Conservation (phyloP, 78 protist species). For the Guillardia theta region DNA sequence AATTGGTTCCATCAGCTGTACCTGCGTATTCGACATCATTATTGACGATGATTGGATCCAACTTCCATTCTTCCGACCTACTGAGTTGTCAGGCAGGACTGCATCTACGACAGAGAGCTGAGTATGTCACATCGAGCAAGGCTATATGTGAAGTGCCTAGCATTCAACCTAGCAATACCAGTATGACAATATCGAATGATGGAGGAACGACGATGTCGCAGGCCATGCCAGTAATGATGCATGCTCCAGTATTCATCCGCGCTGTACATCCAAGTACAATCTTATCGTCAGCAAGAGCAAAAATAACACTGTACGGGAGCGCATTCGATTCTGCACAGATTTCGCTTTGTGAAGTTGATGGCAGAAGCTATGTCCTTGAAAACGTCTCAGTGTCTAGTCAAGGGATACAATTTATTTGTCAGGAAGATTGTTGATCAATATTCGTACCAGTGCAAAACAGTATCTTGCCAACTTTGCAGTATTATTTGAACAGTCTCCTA, state of each 20-base stretch:
- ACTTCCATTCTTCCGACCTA: background rate
- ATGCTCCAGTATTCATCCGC: too few species aligned
- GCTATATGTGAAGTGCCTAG: too few species aligned
- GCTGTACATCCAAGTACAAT: too few species aligned
- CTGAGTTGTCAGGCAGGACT: background rate
- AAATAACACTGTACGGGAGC: too few species aligned
- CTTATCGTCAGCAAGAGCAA: too few species aligned
- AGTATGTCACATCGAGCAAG: background rate
- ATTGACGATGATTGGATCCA: background rate
- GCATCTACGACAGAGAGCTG: too few species aligned
- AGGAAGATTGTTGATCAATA: background rate
- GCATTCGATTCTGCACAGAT: background rate
- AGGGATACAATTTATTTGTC: background rate
- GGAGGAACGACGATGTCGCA: too few species aligned
- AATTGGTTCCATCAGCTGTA: background rate
- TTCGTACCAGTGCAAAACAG: background rate
- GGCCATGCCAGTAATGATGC: too few species aligned
- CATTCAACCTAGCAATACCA: too few species aligned
- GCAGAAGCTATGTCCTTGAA: background rate
- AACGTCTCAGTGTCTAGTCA: background rate
- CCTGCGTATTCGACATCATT: background rate
- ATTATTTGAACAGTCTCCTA: too few species aligned
- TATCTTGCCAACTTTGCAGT: background rate
- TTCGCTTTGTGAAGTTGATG: background rate
- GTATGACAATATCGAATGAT: background rate